A percentile compares a stretch with the other conserved stretches of the same genome.
Conservation (phyloP, 352 stramenopile genomes). For the Pythium folliculosum region DNA sequence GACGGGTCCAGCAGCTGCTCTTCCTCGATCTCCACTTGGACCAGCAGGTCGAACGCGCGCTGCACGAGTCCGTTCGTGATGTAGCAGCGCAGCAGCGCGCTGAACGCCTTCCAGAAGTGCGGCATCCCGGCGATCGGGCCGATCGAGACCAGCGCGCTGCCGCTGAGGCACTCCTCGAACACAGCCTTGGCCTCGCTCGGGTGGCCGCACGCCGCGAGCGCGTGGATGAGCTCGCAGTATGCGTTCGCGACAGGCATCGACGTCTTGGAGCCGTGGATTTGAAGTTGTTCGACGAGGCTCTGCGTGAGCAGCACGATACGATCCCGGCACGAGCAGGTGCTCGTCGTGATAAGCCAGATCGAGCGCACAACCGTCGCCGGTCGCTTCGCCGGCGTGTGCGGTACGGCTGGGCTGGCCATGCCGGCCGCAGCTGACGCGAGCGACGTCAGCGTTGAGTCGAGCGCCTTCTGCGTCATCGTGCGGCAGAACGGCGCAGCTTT, state of each 20-base stretch:
- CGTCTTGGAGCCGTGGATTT: slow-evolving; percentile 26
- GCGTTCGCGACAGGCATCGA: slow-evolving; percentile 26
- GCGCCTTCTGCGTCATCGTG: slow-evolving; percentile 43
- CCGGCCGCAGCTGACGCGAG: slow-evolving; percentile 11
- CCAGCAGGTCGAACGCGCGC: slow-evolving; percentile 46
- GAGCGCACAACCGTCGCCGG: slow-evolving; percentile 24
- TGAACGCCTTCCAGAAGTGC: slow-evolving; percentile 47
- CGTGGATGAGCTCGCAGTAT: slow-evolving; percentile 47
- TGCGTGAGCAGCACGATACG: slow-evolving; percentile 30
- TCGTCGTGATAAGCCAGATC: slow-evolving; percentile 46
- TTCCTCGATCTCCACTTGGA: slow-evolving; percentile 44
- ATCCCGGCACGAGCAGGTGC: slow-evolving; percentile 32
- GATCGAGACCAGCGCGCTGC: slow-evolving; percentile 32
- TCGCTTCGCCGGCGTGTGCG: slow-evolving; percentile 8
- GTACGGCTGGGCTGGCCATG: neutral
- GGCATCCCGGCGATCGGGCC: slow-evolving; percentile 30
- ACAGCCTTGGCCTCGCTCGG: slow-evolving; percentile 46
- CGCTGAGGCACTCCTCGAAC: slow-evolving; percentile 50
- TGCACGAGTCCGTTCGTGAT: slow-evolving; percentile 46
- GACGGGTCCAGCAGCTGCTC: slow-evolving; percentile 43
- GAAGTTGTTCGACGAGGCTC: slow-evolving; percentile 25
- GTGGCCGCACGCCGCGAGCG: slow-evolving; percentile 38
- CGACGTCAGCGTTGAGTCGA: slow-evolving; percentile 26
- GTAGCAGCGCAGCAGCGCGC: slow-evolving; percentile 42
- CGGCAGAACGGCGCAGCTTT: slow-evolving; percentile 36